phyloP scores from a whole-genome alignment of 768 basidiomycete genomes.

The Steccherinum ochraceum region DNA sequence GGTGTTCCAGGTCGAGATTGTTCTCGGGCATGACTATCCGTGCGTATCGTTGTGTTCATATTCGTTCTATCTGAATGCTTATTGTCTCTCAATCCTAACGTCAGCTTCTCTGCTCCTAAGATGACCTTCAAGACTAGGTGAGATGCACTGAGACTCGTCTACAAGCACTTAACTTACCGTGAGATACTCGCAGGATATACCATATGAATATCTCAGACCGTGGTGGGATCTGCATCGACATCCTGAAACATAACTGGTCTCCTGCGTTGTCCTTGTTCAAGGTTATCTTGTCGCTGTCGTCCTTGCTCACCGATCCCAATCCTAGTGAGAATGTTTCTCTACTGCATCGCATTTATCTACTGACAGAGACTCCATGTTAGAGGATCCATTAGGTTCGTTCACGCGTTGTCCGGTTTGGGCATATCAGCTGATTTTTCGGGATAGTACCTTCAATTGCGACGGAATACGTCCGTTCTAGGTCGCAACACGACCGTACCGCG shows the following conservation, averaged over 20 bases:
- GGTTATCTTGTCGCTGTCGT: constrained; percentile 89
- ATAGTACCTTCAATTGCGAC: constrained; percentile 68
- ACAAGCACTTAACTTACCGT: constrained; percentile 3
- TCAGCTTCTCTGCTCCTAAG: constrained; percentile 73
- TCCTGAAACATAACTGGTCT: constrained; percentile 92
- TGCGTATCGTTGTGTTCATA: constrained; percentile 27
- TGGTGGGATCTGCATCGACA: constrained; percentile 81
- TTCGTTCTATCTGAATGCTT: neutral
- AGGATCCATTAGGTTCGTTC: constrained; percentile 61
- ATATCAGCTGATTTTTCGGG: neutral
- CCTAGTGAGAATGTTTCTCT: constrained; percentile 67
- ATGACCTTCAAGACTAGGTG: constrained; percentile 72
- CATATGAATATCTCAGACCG: constrained; percentile 87
- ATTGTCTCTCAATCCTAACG: too few species aligned
- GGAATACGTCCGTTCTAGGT: constrained; percentile 59
- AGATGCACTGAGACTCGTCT: constrained; percentile 14
- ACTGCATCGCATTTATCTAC: neutral
- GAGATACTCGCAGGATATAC: constrained; percentile 51
- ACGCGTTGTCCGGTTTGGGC: neutral
- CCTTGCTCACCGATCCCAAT: constrained; percentile 90
- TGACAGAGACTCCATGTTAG: too few species aligned
- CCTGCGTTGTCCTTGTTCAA: constrained; percentile 92
- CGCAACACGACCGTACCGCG: constrained; percentile 70
- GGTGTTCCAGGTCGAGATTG: constrained; percentile 61
- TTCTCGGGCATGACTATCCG: constrained; percentile 74